phyloP scores from a whole-genome alignment of 345 rosid genomes.

The Aurinia saxatilis region DNA sequence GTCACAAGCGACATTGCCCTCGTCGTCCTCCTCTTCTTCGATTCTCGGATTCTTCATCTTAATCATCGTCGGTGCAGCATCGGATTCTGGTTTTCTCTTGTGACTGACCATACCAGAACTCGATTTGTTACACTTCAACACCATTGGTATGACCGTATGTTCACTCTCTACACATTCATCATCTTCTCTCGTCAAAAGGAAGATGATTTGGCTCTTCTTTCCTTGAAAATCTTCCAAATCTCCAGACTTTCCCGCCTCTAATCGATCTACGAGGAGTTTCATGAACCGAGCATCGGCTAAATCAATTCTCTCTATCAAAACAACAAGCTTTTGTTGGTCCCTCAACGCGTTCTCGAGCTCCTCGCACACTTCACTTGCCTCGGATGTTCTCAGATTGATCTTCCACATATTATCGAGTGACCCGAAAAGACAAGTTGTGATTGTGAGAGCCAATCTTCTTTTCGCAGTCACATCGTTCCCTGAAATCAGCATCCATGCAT shows the following conservation, averaged over 20 bases:
- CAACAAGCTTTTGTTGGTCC: slow-evolving; percentile 33
- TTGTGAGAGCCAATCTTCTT: slow-evolving; percentile 61
- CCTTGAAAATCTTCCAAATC: slow-evolving; percentile 18
- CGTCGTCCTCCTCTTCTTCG: slow-evolving; percentile 33
- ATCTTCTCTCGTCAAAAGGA: slow-evolving; percentile 50
- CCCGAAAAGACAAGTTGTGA: slow-evolving; percentile 50
- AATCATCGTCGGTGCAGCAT: slow-evolving; percentile 11
- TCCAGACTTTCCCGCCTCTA: slow-evolving; percentile 30
- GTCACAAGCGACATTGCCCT: slow-evolving; percentile 12
- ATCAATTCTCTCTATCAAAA: slow-evolving; percentile 58
- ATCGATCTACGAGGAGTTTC: slow-evolving; percentile 43
- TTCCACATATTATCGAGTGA: slow-evolving; percentile 42
- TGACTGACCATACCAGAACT: slow-evolving; percentile 18
- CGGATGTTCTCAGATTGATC: slow-evolving; percentile 30
- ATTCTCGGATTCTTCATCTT: slow-evolving; percentile 39
- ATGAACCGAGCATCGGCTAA: slow-evolving; percentile 45
- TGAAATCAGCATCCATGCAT: slow-evolving; percentile 50
- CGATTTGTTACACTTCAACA: slow-evolving; percentile 37
- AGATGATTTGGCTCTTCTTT: slow-evolving; percentile 33
- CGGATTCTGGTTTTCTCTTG: slow-evolving; percentile 60
- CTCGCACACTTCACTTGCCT: slow-evolving; percentile 27
- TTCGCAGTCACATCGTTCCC: slow-evolving; percentile 71
- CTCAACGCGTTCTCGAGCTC: slow-evolving; percentile 29
- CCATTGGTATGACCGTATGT: slow-evolving; percentile 47
- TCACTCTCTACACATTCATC: slow-evolving; percentile 21